Percentiles rank a stretch among this genome's conserved stretches.
Conservation (phyloP, 2,329 filamentous ascomycete species). For the Pochonia chlamydosporia region DNA sequence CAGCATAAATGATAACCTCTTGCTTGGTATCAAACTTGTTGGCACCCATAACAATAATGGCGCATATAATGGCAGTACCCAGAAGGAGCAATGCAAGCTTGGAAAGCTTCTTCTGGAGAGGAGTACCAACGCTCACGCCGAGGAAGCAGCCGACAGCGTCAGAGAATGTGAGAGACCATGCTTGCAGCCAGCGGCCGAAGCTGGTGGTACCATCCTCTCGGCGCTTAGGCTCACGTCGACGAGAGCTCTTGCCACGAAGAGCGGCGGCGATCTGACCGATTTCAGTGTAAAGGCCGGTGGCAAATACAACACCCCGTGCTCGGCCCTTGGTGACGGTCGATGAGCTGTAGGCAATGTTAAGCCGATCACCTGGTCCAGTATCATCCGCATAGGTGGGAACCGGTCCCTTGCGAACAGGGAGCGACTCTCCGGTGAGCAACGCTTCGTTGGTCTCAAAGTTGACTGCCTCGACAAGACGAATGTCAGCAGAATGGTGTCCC, state of each 20-base stretch:
- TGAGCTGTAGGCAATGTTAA: conserved; percentile 58
- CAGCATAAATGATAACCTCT: conserved; percentile 38
- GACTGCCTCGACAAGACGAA: conserved; percentile 51
- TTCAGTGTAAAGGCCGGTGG: conserved; percentile 56
- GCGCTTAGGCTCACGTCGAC: conserved; percentile 32
- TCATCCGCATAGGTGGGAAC: conserved; percentile 34
- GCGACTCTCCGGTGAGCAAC: conserved; percentile 57
- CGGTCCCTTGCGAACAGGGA: conserved; percentile 51
- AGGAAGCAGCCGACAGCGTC: conserved; percentile 39
- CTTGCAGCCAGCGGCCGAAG: conserved; percentile 25
- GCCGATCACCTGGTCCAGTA: conserved; percentile 48
- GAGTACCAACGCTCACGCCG: conserved; percentile 53
- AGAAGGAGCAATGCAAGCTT: conserved; percentile 65
- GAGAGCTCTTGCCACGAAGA: conserved; percentile 32
- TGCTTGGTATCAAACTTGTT: conserved; percentile 32
- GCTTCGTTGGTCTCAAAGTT: conserved; percentile 66
- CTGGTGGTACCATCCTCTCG: conserved; percentile 34
- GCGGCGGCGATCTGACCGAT: conserved; percentile 54
- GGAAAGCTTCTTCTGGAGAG: conserved; percentile 62
- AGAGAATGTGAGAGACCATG: conserved; percentile 30
- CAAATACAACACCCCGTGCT: conserved; percentile 53
- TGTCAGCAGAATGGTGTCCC: conserved; percentile 56
- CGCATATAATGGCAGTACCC: conserved; percentile 45
- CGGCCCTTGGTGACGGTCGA: conserved; percentile 58
- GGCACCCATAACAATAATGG: conserved; percentile 38